Evolutionary conservation across 345 rosid genomes (phyloP).

Genomic region (Citrus inodora): DNA sequence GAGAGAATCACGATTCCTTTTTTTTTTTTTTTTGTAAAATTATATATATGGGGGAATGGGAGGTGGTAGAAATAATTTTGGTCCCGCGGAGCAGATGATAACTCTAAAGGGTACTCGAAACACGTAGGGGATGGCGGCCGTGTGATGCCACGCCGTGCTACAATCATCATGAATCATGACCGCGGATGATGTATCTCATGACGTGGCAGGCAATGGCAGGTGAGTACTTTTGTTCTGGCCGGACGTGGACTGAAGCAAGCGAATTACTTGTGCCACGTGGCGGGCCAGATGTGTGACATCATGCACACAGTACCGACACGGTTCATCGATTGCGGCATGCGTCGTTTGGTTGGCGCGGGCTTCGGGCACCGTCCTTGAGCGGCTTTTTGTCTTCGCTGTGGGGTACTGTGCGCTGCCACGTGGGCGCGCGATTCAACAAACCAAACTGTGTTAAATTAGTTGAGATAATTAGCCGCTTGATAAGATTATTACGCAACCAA

Average conservation of each 20-base stretch:
- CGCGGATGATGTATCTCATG: background rate
- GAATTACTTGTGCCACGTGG: background rate
- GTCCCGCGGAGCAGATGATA: too few relatives aligned
- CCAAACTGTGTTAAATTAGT: background rate
- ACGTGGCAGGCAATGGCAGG: background rate
- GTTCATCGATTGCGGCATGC: too few relatives aligned
- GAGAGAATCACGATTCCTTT: too few relatives aligned
- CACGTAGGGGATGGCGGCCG: background rate
- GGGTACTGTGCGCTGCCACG: background rate
- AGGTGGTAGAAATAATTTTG: too few relatives aligned
- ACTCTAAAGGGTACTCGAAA: background rate
- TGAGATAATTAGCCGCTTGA: background rate
- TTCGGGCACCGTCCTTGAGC: slow-evolving; percentile 22
- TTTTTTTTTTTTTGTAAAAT: too few relatives aligned
- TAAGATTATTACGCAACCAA: background rate
- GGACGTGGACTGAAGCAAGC: too few relatives aligned
- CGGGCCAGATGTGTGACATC: background rate
- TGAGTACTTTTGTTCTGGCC: background rate
- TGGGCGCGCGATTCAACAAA: background rate
- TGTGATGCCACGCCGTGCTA: background rate
- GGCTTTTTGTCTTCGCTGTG: slow-evolving; percentile 1
- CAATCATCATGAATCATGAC: background rate
- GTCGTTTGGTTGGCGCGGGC: slow-evolving; percentile 10
- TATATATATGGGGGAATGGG: too few relatives aligned
- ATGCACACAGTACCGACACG: background rate